Evolutionary conservation across 441 rosid species (phyloP), one percentile per base, ranked within the genome.

Genomic region (Euphorbia schlechtendalii): DNA sequence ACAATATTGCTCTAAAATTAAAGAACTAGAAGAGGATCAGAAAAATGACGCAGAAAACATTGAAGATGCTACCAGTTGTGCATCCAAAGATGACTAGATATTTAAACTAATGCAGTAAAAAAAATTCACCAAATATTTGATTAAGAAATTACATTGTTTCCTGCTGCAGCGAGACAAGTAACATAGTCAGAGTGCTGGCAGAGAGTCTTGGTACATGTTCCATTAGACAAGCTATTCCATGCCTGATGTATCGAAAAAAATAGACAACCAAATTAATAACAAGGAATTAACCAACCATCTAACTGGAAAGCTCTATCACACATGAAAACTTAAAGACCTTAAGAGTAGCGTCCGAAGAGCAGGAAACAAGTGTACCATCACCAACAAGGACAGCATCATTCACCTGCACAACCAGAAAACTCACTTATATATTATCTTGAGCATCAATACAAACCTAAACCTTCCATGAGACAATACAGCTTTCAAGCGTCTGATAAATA

Each of bases 181-280:
- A 95, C 97, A 74, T 95, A 95, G 80, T 95, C 99, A 69, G 96
- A 80, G 75, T 95, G 99, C 77, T 95, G 99, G 60, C 92, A 87
- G 53, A 92, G 88, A 68, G 98, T 92, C 81, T 80, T 80, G 21
- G 79, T 83, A 75, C 98, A 92, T 61, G 73, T 76, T 69, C 99
- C 99, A 80, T 87, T 86, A 60, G 98, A 95, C 69, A 81, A 80
- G 87, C 92, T 73, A 78, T 90, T 80, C 99, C 99, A 95, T 6
- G 90, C 77, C 99, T 94, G 78, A 67, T 63, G 13, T 66, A 71
- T 56, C 60, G 56, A 69, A 3, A 77, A 41, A 58, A 73, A 61
- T 30, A 67, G 46, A 52, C 27, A 69, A 34, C 11, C 30, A 63
- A 59, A 52, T 45, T 64, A 65, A 55, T 36, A 53, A 67, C 12